Evolutionary conservation across 768 basidiomycete species (phyloP).

Genomic region (Filobasidium floriforme): DNA sequence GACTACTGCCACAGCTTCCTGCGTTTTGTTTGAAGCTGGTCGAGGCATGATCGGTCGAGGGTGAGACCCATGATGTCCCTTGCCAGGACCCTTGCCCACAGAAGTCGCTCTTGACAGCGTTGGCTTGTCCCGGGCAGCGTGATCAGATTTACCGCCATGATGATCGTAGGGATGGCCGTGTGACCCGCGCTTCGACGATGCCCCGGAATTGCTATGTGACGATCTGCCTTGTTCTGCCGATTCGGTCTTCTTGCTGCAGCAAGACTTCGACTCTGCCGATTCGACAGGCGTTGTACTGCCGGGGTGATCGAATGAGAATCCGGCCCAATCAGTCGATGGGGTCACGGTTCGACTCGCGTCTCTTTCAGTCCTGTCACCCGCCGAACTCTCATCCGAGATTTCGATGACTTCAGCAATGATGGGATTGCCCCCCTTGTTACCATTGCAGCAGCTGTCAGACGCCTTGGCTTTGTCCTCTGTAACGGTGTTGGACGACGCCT

Average conservation of each 20-base stretch:
- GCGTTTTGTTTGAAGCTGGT: neutral
- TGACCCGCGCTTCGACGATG: too few species aligned
- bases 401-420: neutral
- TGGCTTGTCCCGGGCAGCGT: neutral
- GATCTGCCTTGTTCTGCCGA: neutral
- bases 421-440: neutral
- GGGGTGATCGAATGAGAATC: too few species aligned
- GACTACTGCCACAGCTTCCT: neutral
- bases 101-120: neutral
- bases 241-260: neutral
- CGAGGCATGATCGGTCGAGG: slow-evolving; percentile 7
- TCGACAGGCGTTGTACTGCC: too few species aligned
- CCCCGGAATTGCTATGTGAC: neutral
- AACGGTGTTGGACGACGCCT: neutral
- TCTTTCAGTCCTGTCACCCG: neutral
- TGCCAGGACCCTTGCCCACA: neutral
- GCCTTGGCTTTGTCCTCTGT: neutral
- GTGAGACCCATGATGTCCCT: neutral
- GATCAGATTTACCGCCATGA: too few species aligned
- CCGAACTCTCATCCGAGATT: slow-evolving; percentile 1
- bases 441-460: neutral
- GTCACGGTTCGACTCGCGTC: neutral
- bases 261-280: neutral
- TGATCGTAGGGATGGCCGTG: too few species aligned
- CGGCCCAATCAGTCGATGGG: neutral